These are phyloP conservation scores for Parietaria judaica DNA, from an alignment of 306 rosid genomes.

Conservation along the genomic window DNA sequence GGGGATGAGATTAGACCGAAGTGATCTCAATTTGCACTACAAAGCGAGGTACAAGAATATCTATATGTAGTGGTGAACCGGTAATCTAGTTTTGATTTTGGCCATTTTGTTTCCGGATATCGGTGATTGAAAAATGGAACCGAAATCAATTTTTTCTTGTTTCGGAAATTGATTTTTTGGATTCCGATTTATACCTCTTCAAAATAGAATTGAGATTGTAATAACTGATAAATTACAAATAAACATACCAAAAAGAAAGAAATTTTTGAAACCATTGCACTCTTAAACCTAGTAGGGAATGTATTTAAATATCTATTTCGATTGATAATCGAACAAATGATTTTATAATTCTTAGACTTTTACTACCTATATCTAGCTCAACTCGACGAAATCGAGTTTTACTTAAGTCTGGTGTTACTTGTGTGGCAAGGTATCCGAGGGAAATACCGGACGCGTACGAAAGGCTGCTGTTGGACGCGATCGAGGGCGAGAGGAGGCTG, in stretches of 20 bases:
- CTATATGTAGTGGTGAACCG: neutral
- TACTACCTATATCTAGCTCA: no score
- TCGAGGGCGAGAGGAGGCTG: slow-evolving; percentile 86
- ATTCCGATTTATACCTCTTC: neutral
- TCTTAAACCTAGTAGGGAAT: no score
- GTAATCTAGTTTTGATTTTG: neutral
- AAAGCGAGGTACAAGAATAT: slow-evolving; percentile 53
- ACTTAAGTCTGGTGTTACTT: neutral
- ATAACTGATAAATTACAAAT: neutral
- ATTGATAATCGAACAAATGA: no score
- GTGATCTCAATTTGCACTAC: slow-evolving; percentile 82
- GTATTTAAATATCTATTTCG: no score
- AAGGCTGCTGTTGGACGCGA: slow-evolving; percentile 82
- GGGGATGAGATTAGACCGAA: slow-evolving; percentile 92
- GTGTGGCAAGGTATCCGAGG: slow-evolving; percentile 55
- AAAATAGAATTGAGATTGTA: neutral
- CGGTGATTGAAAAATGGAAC: neutral
- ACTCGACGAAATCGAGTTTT: no score
- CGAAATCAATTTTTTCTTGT: neutral
- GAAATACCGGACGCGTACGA: slow-evolving; percentile 97
- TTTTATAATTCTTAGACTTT: no score
- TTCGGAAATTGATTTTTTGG: neutral
- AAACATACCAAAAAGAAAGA: no score
- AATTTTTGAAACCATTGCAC: no score
- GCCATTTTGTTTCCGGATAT: neutral